phyloP scores from a whole-genome alignment of 1,284 basidiomycete genomes.

The Coriolopsis trogii region DNA sequence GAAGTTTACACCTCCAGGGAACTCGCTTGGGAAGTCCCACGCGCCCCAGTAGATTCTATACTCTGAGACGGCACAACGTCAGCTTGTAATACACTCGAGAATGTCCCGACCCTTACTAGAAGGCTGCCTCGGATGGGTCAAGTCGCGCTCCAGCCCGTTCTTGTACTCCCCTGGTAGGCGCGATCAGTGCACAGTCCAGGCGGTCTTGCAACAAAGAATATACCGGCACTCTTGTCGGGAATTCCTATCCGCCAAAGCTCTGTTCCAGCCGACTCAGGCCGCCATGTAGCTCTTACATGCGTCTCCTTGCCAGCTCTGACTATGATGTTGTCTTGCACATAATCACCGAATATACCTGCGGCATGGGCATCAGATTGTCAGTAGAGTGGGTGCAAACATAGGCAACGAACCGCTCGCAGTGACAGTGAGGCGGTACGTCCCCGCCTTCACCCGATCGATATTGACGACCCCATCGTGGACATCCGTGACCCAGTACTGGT shows the following conservation, averaged over 20 bases:
- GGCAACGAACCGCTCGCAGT: conserved; percentile 25
- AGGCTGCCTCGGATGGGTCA: conserved; percentile 28
- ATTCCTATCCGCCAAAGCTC: conserved; percentile 34
- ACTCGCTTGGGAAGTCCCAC: conserved; percentile 34
- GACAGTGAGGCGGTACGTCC: conserved; percentile 33
- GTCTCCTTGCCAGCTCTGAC: conserved; percentile 24
- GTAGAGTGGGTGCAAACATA: too few species aligned
- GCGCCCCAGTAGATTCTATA: conserved; percentile 35
- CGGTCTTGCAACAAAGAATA: not conserved
- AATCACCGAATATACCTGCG: conserved; percentile 34
- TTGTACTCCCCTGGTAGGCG: conserved; percentile 23
- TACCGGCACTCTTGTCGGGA: conserved; percentile 27
- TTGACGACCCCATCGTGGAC: conserved; percentile 23
- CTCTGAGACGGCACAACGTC: conserved; percentile 23
- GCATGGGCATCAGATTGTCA: too few species aligned
- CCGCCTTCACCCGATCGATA: conserved; percentile 31
- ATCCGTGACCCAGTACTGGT: conserved; percentile 32
- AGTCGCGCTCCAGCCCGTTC: conserved; percentile 27
- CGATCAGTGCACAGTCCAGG: not conserved
- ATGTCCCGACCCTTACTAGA: conserved; percentile 11
- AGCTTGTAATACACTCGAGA: not conserved
- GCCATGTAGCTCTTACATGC: conserved; percentile 22
- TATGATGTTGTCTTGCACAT: conserved; percentile 29
- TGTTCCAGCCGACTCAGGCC: conserved; percentile 28
- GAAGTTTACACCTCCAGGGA: conserved; percentile 34